Conservation (phyloP, 2,329 filamentous ascomycete species). For the Pseudogymnoascus sp. region DNA sequence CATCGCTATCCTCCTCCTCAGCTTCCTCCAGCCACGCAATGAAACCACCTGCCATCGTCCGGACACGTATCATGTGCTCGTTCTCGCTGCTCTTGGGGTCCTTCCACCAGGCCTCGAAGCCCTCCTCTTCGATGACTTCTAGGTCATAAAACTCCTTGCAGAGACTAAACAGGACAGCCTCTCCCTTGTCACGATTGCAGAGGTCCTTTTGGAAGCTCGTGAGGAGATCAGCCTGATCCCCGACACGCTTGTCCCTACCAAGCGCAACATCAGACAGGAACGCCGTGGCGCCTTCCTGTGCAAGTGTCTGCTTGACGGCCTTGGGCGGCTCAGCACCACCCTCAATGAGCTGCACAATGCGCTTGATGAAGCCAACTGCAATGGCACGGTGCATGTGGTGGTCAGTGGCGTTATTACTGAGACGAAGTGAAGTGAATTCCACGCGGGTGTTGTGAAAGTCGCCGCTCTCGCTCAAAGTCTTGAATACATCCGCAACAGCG, state of each 20-base stretch:
- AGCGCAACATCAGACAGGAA: slow-evolving; percentile 54
- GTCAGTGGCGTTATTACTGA: slow-evolving; percentile 84
- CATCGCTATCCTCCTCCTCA: slow-evolving; percentile 62
- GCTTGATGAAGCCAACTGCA: slow-evolving; percentile 74
- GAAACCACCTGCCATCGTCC: slow-evolving; percentile 65
- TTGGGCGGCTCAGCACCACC: slow-evolving; percentile 50
- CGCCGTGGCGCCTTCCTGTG: slow-evolving; percentile 42
- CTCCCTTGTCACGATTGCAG: slow-evolving; percentile 52
- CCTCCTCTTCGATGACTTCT: slow-evolving; percentile 83
- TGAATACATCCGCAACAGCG: slow-evolving; percentile 76
- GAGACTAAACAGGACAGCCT: slow-evolving; percentile 63
- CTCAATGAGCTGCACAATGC: slow-evolving; percentile 61
- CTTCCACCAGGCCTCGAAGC: slow-evolving; percentile 80
- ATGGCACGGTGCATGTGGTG: slow-evolving; percentile 80
- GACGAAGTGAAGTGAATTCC: slow-evolving; percentile 87
- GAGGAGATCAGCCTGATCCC: slow-evolving; percentile 79
- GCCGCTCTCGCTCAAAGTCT: slow-evolving; percentile 66
- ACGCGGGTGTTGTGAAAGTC: slow-evolving; percentile 78
- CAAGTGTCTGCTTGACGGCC: slow-evolving; percentile 55
- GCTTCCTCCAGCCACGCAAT: slow-evolving; percentile 79
- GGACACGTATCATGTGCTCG: slow-evolving; percentile 61
- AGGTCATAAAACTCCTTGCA: slow-evolving; percentile 78
- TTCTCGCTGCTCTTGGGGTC: slow-evolving; percentile 59
- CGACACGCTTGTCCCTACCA: slow-evolving; percentile 52
- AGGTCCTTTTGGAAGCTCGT: slow-evolving; percentile 75